Base-by-base conservation (phyloP, 805 yeast species). In the Blastobotrys mokoenaii region DNA sequence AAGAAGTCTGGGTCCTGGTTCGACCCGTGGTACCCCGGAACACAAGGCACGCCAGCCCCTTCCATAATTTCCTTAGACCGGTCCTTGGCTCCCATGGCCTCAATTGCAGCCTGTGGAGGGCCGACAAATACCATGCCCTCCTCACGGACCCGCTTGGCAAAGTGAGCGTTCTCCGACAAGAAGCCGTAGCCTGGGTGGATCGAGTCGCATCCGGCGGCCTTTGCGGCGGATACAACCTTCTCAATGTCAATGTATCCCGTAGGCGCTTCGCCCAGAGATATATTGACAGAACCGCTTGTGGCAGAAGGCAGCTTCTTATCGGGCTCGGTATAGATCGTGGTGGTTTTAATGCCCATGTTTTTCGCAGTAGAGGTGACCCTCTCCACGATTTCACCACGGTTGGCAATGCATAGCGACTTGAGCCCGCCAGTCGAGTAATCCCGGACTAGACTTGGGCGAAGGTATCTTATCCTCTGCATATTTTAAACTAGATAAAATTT, bases 161-260 rank as follows among this genome's bases (percentile, higher is more conserved):
- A 60, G 18, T 51, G 54, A 5, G 62, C 60, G 45, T 61, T 61
- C 56, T 75, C 80, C 7, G 77, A 71, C 47, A 75, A 65, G 62
- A 74, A 74, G 3, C 80, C 80, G 49, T 74, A 74, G 18, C 80
- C 80, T 1, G 80, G 80, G 48, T 74, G 74, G 46, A 75, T 70
- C 34, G 79, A 76, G 55, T 74, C 74, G 37, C 77, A 75, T 5
- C 74, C 75, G 3, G 70, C 59, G 38, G 58, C 64, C 56, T 72
- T 71, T 20, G 78, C 77, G 6, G 76, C 75, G 10, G 59, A 55
- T 18, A 74, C 70, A 45, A 74, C 66, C 56, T 71, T 71, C 32
- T 74, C 78, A 46, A 73, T 70, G 46, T 68, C 66, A 14, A 59
- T 55, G 39, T 59, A 59, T 3, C 60, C 63, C 29, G 49, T 45